Base-by-base conservation (phyloP, 2,329 filamentous ascomycete genomes). In the Knufia petricola region DNA sequence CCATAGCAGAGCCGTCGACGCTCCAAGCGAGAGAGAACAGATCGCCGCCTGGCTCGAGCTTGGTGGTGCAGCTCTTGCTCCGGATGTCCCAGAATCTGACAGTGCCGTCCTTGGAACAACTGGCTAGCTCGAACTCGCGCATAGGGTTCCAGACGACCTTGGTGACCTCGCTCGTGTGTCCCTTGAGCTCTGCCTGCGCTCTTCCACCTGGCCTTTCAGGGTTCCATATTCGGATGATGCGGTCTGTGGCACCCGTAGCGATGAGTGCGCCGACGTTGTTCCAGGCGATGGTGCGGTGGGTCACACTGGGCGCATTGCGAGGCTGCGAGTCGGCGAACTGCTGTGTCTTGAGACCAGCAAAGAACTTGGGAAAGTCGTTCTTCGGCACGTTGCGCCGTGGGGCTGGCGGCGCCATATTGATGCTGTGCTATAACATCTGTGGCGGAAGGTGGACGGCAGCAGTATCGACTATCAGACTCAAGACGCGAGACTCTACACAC, bases 191-290 rank as follows among this genome's bases (percentile, higher is more conserved):
- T 3, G 69, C 73, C 24, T 70, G 72, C 54, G 72, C 69, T 57
- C 66, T 64, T 13, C 32, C 44, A 52, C 65, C 61, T 15, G 71
- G 66, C 46, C 70, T 66, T 50, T 74, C 70, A 0, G 71, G 71
- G 54, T 98, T 94, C 90, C 92, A 98, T 56, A 98, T 81, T n/a
- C 88, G 83, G 38, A 98, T 73, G 0, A 82, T 82, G 46, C 90
- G 89, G 67, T 96, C 85, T 7, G 90, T 87, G 2, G 87, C 85
- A 2, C 87, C 88, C 0, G 89, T 94, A 0, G 90, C 90, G 52
- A 96, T 81, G 51, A 92, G 73, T 7, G 79, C 84, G 28, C 90
- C 88, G 0, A 86, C 73, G 0, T 89, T 86, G 56, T 90, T 95
- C 90, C 90, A 96, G 32, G 85, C 82, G 56, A 96, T 82, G 1